Percentiles rank a stretch among this genome's conserved stretches.
phyloP scores from a whole-genome alignment of 2,329 filamentous ascomycete species.

The Harringtonia aguacate region DNA sequence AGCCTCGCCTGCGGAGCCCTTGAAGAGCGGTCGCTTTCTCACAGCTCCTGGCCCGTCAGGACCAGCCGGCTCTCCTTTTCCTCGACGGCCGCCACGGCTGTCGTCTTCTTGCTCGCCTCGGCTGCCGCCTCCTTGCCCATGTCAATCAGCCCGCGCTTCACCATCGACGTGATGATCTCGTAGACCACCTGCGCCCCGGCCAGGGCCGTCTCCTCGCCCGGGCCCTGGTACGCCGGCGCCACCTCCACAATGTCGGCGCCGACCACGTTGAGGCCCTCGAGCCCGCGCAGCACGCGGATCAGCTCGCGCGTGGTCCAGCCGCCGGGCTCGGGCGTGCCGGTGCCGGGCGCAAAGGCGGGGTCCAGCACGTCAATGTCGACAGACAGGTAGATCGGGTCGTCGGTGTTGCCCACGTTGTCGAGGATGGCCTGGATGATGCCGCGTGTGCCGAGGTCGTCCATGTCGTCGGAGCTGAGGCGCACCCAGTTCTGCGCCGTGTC shows the following conservation, averaged over 20 bases:
- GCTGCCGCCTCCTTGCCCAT: conserved; percentile 22
- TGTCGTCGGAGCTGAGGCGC: conserved; percentile 73
- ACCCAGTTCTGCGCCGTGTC: conserved; percentile 69
- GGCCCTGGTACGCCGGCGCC: conserved; percentile 71
- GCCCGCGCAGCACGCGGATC: conserved; percentile 69
- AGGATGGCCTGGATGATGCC: conserved; percentile 65
- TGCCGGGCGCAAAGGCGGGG: conserved; percentile 31
- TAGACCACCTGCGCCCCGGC: conserved; percentile 77
- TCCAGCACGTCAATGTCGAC: conserved; percentile 27
- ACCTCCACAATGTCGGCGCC: conserved; percentile 89
- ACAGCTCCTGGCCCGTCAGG: conserved; percentile 15
- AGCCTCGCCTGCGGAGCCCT: no score
- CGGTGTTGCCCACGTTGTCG: conserved; percentile 57
- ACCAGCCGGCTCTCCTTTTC: neutral
- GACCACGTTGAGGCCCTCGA: conserved; percentile 75
- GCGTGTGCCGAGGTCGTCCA: conserved; percentile 69
- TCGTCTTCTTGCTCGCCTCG: conserved; percentile 11
- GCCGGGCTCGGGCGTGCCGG: conserved; percentile 81
- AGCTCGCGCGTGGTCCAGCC: conserved; percentile 87
- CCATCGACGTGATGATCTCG: conserved; percentile 72
- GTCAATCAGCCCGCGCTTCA: conserved; percentile 28
- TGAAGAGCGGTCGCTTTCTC: no score
- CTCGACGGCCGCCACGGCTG: conserved; percentile 21
- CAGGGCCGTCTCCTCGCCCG: conserved; percentile 69
- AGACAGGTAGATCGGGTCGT: conserved; percentile 50